These are phyloP conservation scores for Isatis tinctoria DNA, from an alignment of 345 rosid genomes.

Conservation along the genomic window DNA sequence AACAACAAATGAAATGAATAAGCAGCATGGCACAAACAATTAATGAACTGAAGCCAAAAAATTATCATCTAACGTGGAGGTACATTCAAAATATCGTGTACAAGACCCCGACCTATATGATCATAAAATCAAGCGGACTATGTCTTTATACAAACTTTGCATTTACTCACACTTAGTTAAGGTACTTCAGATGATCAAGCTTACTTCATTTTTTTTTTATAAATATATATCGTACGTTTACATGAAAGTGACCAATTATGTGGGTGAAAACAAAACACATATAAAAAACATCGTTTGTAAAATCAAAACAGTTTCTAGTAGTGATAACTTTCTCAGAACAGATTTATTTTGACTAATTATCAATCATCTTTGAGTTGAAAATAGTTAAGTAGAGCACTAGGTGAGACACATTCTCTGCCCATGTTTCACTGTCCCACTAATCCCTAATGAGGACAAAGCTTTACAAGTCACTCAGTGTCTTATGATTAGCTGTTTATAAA, in stretches of 20 bases:
- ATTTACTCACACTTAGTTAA: not conserved
- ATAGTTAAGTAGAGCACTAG: not conserved
- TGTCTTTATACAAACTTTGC: not conserved
- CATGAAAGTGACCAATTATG: not conserved
- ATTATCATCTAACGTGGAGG: not conserved
- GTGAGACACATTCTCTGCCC: conserved; percentile 66
- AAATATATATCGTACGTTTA: too few relatives aligned
- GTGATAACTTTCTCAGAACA: not conserved
- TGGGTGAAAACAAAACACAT: not conserved
- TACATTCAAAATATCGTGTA: not conserved
- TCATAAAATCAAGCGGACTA: not conserved
- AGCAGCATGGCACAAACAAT: not conserved
- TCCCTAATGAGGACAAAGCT: conserved; percentile 61
- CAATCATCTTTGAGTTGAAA: not conserved
- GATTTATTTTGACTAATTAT: not conserved
- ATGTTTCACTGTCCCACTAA: conserved; percentile 71
- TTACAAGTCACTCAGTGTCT: conserved; percentile 48
- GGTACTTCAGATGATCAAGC: too few relatives aligned
- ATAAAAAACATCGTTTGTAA: not conserved
- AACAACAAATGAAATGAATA: not conserved
- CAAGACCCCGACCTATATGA: not conserved
- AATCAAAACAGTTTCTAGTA: not conserved
- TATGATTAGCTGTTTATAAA: conserved; percentile 49
- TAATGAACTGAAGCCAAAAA: not conserved
- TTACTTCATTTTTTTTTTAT: too few relatives aligned